Conservation (phyloP, 352 stramenopile genomes). For the Thalassiosira allenii region DNA sequence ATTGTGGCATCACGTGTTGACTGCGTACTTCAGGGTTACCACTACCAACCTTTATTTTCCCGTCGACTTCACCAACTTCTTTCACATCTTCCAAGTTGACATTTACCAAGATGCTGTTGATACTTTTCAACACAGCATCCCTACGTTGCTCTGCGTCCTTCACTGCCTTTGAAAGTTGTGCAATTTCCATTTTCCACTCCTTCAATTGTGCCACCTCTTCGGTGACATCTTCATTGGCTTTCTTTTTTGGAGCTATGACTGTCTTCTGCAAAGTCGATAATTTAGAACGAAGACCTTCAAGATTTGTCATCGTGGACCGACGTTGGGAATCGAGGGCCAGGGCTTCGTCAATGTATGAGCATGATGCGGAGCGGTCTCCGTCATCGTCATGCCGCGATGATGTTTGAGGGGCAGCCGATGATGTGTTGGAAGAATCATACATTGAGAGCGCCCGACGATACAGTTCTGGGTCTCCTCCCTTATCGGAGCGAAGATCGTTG, state of each 20-base stretch:
- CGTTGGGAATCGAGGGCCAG: slow-evolving; percentile 41
- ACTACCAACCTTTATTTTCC: not conserved
- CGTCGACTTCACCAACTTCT: not conserved
- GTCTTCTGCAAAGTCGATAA: slow-evolving; percentile 49
- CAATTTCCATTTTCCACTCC: slow-evolving; percentile 54
- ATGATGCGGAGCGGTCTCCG: not conserved
- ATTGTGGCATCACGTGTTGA: not conserved
- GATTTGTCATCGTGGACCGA: slow-evolving; percentile 26
- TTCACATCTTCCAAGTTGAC: slow-evolving; percentile 25
- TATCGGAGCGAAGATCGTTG: slow-evolving; percentile 58
- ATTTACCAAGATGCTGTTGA: slow-evolving; percentile 38
- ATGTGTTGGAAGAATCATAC: no score
- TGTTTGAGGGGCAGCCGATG: not conserved
- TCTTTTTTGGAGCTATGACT: slow-evolving; percentile 54
- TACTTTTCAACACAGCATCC: slow-evolving; percentile 16
- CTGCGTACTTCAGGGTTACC: slow-evolving; percentile 15
- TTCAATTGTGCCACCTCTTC: slow-evolving; percentile 51
- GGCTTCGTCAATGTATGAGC: slow-evolving; percentile 34
- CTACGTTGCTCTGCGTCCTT: slow-evolving; percentile 41
- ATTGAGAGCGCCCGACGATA: slow-evolving; percentile 40
- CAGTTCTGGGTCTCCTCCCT: slow-evolving; percentile 52
- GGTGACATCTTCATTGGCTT: slow-evolving; percentile 35
- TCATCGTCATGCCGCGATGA: not conserved
- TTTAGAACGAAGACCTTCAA: slow-evolving; percentile 44
- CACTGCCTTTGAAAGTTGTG: slow-evolving; percentile 31